A percentile compares a stretch with the other conserved stretches of the same genome.
Conservation (phyloP, 2,329 filamentous ascomycete genomes). For the Aspergillus pseudoglaucus region DNA sequence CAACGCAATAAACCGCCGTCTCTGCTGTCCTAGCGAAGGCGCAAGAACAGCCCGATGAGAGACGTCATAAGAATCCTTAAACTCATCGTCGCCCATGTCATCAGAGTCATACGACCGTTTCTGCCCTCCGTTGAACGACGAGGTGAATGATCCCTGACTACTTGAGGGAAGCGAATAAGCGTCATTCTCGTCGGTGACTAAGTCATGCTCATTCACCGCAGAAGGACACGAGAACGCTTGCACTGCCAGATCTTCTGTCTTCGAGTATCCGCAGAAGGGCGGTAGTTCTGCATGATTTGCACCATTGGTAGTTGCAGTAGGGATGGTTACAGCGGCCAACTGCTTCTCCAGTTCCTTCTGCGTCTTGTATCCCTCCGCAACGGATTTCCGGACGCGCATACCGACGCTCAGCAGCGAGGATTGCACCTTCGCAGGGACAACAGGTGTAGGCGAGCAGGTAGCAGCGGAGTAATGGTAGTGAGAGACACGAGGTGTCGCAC, state of each 20-base stretch:
- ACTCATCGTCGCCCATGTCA: not conserved
- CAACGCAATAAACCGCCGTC: conserved; percentile 1
- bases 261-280: conserved; percentile 76
- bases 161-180: conserved; percentile 34
- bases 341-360: conserved; percentile 21
- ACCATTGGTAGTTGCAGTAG: conserved; percentile 3
- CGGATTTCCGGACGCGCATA: conserved; percentile 88
- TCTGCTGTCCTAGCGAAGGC: conserved; percentile 24
- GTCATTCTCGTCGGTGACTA: conserved; percentile 31
- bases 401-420: conserved; percentile 83
- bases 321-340: conserved; percentile 1
- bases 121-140: conserved; percentile 24
- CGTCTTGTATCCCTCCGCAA: conserved; percentile 92
- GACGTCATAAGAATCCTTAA: conserved; percentile 12
- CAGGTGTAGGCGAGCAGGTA: conserved; percentile 40
- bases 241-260: conserved; percentile 60
- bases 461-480: conserved; percentile 36
- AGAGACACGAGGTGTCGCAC: conserved; percentile 20
- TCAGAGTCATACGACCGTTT: conserved; percentile 32
- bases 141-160: conserved; percentile 31
- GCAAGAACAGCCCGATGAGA: conserved; percentile 26
- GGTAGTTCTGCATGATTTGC: conserved; percentile 54
- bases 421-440: conserved; percentile 62
- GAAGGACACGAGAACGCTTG: conserved; percentile 44
- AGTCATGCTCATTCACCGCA: conserved; percentile 9